Conservation (phyloP, 2,329 filamentous ascomycete genomes). For the Scopulariopsis brevicaulis region DNA sequence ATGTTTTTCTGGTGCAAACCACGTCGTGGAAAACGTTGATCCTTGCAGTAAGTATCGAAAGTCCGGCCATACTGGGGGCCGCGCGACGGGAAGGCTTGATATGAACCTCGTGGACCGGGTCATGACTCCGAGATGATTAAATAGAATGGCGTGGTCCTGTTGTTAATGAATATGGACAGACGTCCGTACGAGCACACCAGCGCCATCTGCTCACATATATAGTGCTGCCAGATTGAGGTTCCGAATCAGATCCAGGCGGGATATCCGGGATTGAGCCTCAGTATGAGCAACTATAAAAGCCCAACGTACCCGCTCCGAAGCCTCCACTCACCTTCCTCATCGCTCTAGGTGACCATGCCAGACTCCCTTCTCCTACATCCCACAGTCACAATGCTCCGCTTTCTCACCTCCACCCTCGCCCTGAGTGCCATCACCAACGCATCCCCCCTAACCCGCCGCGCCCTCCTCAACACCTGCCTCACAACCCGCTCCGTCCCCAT, state of each 20-base stretch:
- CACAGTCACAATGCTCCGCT: neutral
- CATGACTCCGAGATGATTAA: neutral
- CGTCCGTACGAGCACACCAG: neutral
- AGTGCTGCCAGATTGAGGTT: neutral
- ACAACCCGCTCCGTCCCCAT: neutral
- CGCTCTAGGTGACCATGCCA: too few species aligned
- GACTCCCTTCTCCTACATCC: too few species aligned
- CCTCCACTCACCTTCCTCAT: too few species aligned
- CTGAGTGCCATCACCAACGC: neutral
- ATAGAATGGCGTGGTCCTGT: neutral
- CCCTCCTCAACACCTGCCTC: conserved; percentile 2
- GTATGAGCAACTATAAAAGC: neutral
- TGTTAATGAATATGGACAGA: conserved; percentile 2
- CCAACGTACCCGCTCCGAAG: neutral
- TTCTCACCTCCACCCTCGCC: neutral
- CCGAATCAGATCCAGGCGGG: neutral
- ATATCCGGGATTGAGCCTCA: neutral
- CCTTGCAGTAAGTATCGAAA: too few species aligned
- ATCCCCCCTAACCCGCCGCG: conserved; percentile 1
- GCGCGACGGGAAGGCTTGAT: neutral
- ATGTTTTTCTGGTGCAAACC: too few species aligned
- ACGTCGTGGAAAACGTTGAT: too few species aligned
- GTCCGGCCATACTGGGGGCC: neutral
- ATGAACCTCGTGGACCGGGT: neutral
- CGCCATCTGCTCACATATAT: neutral